Base-by-base conservation (phyloP, 257 asterid species). In the Forsythia viridissima region DNA sequence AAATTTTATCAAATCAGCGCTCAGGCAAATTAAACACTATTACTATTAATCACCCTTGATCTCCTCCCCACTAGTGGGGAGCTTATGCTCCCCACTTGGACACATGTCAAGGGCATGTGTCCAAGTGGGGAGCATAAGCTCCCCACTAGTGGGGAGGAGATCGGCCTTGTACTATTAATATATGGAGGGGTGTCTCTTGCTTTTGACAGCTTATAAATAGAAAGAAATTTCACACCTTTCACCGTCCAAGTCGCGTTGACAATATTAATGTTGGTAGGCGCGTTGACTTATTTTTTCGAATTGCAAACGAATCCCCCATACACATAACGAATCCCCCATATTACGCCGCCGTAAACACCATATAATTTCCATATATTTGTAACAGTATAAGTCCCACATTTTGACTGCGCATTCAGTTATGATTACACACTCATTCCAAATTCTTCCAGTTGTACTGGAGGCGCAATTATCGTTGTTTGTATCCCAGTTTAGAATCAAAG, bases 231-330 rank as follows among this genome's bases (percentile, higher is more conserved):
- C 6, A 1, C 69, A 30, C 75, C 48, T 41, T 48, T 70, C 57
- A 30, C 71, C 52, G 46, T 76, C 72, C 79, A 82, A 73, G 65
- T 20, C 69, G 69, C 69, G n/a, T 63, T 21, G 69, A 63, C 37
- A 3, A 63, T 24, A 1, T 4, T 52, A 0, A 8, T 15, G 24
- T 5, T 46, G 63, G 63, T 16, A 52, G 9, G 63, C 63, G 63
- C 24, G 63, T 52, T 52, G 21, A 18, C 63, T 3, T 6, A 0
- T 21, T 11, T 9, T 63, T 24, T 8, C 59, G 1, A 51, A 3
- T 13, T 51, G 59, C 59, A 51, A 51, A 11, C 16, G 16, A 15
- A 51, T 13, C 8, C 2, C 0, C 1, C 1, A 24, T 7, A 18
- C 10, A 30, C 5, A 10, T 10, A 63, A 24, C 69, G 13, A 63